Conservation (phyloP, 768 basidiomycete genomes). For the Termitomyces sp. region DNA sequence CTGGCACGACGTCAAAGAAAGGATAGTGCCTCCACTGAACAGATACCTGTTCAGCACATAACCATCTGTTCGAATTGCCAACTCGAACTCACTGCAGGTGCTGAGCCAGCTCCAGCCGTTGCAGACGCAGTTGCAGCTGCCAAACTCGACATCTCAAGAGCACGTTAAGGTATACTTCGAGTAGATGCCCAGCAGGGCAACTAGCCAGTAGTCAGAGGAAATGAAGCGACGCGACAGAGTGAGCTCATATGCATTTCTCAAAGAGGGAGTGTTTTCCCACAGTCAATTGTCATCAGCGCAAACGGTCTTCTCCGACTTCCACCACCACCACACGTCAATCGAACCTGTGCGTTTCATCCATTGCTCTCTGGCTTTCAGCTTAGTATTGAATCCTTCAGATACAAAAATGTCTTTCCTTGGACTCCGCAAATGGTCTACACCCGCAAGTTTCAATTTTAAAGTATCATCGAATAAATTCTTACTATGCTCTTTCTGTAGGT, state of each 20-base stretch:
- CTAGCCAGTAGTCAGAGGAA: too few relatives aligned
- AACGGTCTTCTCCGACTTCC: slow-evolving; percentile 38
- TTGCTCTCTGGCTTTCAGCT: slow-evolving; percentile 1
- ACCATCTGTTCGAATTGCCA: background rate
- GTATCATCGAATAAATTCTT: slow-evolving; percentile 6
- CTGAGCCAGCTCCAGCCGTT: slow-evolving; percentile 19
- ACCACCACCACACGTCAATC: slow-evolving; percentile 20
- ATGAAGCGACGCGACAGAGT: background rate
- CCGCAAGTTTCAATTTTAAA: slow-evolving; percentile 43
- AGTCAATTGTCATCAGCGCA: slow-evolving; percentile 23
- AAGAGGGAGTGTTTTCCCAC: slow-evolving; percentile 30
- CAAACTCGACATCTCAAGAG: slow-evolving; percentile 19
- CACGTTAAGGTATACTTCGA: background rate
- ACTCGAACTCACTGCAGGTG: slow-evolving; percentile 29
- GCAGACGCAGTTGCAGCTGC: slow-evolving; percentile 23
- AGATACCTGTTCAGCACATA: background rate
- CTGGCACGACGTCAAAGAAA: slow-evolving; percentile 79
- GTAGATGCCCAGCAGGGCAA: background rate
- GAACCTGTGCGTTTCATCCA: slow-evolving; percentile 4
- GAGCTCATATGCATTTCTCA: background rate
- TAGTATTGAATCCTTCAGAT: slow-evolving; percentile 4
- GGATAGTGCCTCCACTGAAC: slow-evolving; percentile 82
- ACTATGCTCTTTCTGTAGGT: slow-evolving; percentile 39
- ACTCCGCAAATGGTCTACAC: slow-evolving; percentile 79
- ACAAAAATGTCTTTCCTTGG: slow-evolving; percentile 69